A percentile compares a stretch with the other conserved stretches of the same genome.
phyloP scores from a whole-genome alignment of 2,329 filamentous ascomycete genomes.

The Penicillium sp. region DNA sequence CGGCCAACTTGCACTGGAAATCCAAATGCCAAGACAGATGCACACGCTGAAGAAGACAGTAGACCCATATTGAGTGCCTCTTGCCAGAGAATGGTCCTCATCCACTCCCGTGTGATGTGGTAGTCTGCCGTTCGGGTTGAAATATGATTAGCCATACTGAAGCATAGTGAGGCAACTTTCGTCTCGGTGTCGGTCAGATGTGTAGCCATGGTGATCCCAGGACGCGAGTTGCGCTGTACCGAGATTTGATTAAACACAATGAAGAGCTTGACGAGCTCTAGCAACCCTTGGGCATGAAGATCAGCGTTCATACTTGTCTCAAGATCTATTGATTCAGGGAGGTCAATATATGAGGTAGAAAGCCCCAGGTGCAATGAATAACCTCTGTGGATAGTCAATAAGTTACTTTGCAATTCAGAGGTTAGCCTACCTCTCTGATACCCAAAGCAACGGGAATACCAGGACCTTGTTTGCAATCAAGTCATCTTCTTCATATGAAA shows the following conservation, averaged over 20 bases:
- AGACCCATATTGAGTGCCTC: slow-evolving; percentile 21
- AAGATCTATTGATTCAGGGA: slow-evolving; percentile 6
- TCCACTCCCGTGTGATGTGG: slow-evolving; percentile 27
- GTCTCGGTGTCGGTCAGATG: slow-evolving; percentile 18
- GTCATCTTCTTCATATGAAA: not conserved
- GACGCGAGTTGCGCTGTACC: not conserved
- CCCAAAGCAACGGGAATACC: slow-evolving; percentile 24
- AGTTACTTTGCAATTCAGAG: not conserved
- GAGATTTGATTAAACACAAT: slow-evolving; percentile 21
- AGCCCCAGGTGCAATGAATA: slow-evolving; percentile 27
- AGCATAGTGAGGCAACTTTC: slow-evolving; percentile 14
- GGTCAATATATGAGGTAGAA: slow-evolving; percentile 19
- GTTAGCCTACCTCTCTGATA: slow-evolving; percentile 23
- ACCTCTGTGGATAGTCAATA: slow-evolving; percentile 15
- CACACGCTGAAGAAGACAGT: slow-evolving; percentile 20
- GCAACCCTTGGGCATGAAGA: slow-evolving; percentile 19
- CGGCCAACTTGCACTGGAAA: slow-evolving; percentile 23
- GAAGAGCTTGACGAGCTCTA: slow-evolving; percentile 22
- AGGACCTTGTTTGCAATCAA: slow-evolving; percentile 22
- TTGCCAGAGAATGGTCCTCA: slow-evolving; percentile 29
- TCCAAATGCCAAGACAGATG: slow-evolving; percentile 19
- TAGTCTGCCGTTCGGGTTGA: slow-evolving; percentile 23
- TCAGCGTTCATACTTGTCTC: slow-evolving; percentile 5
- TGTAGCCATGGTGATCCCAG: not conserved
- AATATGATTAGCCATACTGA: slow-evolving; percentile 8